A percentile compares a stretch with the other conserved stretches of the same genome.
Evolutionary conservation across 148 eudicot species (phyloP).

Genomic region (Pouteria glomerata): DNA sequence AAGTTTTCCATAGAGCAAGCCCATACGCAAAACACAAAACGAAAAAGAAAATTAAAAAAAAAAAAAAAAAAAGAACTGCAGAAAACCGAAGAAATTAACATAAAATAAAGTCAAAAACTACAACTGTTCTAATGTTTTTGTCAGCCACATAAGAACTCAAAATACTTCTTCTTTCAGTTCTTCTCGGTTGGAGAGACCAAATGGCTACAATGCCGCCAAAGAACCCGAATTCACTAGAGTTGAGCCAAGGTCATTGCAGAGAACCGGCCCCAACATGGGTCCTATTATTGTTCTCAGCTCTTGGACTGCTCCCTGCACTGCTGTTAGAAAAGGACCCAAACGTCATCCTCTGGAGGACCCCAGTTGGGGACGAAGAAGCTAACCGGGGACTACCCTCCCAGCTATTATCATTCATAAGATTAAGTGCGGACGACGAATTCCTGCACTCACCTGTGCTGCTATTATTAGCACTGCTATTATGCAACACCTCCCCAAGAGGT

Average conservation of each 20-base stretch:
- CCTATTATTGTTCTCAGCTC: slow-evolving; percentile 26
- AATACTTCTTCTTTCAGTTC: not conserved
- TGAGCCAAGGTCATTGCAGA: slow-evolving; percentile 17
- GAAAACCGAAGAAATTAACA: slow-evolving; percentile 17
- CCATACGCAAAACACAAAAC: no score
- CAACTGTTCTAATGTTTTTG: not conserved
- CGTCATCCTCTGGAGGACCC: slow-evolving; percentile 46
- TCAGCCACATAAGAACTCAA: not conserved
- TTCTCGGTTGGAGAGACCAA: not conserved
- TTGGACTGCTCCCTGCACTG: slow-evolving; percentile 54
- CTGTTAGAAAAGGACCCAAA: slow-evolving; percentile 48
- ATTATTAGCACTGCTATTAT: slow-evolving; percentile 36
- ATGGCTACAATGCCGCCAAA: slow-evolving; percentile 19
- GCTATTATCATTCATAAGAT: slow-evolving; percentile 27
- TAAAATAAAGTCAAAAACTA: not conserved
- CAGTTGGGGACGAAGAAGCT: slow-evolving; percentile 50
- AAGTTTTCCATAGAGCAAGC: no score
- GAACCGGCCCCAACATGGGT: slow-evolving; percentile 10
- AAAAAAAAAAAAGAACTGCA: slow-evolving; percentile 1
- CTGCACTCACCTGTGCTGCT: slow-evolving; percentile 18
- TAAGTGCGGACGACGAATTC: slow-evolving; percentile 28
- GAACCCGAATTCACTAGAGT: slow-evolving; percentile 21
- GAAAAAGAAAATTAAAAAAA: no score
- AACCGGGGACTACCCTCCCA: slow-evolving; percentile 31
- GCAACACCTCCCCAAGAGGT: slow-evolving; percentile 68